Evolutionary conservation across 179 eudicot species (phyloP), one percentile per base, ranked within the genome.

Genomic region (Camellia oleifera): DNA sequence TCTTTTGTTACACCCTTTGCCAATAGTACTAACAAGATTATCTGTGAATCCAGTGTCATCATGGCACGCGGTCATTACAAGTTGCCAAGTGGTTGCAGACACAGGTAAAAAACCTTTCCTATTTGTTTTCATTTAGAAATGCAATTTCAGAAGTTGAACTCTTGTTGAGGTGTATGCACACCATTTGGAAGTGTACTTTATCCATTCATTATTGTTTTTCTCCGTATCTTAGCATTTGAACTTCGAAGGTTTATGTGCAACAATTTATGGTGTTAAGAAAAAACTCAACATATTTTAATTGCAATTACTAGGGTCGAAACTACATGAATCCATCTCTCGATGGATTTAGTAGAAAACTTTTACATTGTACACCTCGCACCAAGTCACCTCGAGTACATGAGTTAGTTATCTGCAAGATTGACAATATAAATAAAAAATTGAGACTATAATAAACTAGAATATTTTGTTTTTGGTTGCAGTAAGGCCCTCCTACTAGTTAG

Each of bases 51-150:
- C 89, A 94, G 98, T 97, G 99, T 84, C 99, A 97, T 84, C 98
- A 94, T 80, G 99, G 98, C 58, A 58, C 92, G 91, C 89, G 98
- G 78, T 94, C 99, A 48, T 70, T 94, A 77, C 99, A 97, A 86
- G 94, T 93, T 67, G 98, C 99, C 53, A 93, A 89, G 83, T 94
- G 99, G 97, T 84, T 97, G 88, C 97, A 93, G 87, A 86, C 94
- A 53, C 99, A 97, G 97, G 98, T 94, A 86, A 66, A 86, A 69
- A 78, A 13, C 65, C 32, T 46, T 79, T 77, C 81, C 9, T 26
- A 0, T 79, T 68, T 66, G 23, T 76, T 61, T 23, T 77, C 63
- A 0, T 67, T 54, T 18, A 32, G 10, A 53, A 32, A 18, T 57
- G 50, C 2, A 10, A 42, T 80, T 79, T 68, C 54, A 1, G 15